phyloP scores from a whole-genome alignment of 2,329 filamentous ascomycete species.

The Cytospora mali region DNA sequence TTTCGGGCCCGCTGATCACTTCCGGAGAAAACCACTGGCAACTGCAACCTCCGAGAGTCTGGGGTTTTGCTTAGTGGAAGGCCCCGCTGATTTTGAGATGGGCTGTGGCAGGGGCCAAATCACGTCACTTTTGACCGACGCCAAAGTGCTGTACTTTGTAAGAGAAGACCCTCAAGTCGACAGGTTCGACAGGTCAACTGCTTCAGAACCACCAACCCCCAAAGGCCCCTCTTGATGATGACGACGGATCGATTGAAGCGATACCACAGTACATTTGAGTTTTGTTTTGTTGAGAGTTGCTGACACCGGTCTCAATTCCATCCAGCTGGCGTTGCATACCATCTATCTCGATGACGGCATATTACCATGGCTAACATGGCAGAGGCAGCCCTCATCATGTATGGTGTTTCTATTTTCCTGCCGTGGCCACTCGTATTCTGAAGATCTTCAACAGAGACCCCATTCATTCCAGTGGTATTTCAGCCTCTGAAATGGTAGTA shows the following conservation, averaged over 20 bases:
- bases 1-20: slow-evolving; percentile 19
- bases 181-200: not conserved
- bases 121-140: slow-evolving; percentile 22
- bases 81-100: slow-evolving; percentile 6
- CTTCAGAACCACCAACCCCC: not conserved
- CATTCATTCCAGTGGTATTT: slow-evolving; percentile 11
- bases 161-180: slow-evolving; percentile 2
- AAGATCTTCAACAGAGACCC: slow-evolving; percentile 6
- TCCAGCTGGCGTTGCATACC: not conserved
- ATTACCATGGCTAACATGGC: not conserved
- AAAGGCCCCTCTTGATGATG: not conserved
- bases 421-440: slow-evolving; percentile 21
- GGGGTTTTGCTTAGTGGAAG: not conserved
- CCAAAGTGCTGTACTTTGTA: too few species aligned
- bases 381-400: slow-evolving; percentile 12
- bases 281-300: not conserved
- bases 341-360: not conserved
- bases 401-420: slow-evolving; percentile 21
- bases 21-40: not conserved
- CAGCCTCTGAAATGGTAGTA: slow-evolving; percentile 17
- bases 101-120: slow-evolving; percentile 14
- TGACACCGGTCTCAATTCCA: not conserved
- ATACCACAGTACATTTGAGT: too few species aligned
- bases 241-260: slow-evolving; percentile 13
- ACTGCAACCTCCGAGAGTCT: not conserved